These are phyloP conservation scores for Delphinella strobiligena DNA, from an alignment of 2,329 filamentous ascomycete species.

Conservation along the genomic window DNA sequence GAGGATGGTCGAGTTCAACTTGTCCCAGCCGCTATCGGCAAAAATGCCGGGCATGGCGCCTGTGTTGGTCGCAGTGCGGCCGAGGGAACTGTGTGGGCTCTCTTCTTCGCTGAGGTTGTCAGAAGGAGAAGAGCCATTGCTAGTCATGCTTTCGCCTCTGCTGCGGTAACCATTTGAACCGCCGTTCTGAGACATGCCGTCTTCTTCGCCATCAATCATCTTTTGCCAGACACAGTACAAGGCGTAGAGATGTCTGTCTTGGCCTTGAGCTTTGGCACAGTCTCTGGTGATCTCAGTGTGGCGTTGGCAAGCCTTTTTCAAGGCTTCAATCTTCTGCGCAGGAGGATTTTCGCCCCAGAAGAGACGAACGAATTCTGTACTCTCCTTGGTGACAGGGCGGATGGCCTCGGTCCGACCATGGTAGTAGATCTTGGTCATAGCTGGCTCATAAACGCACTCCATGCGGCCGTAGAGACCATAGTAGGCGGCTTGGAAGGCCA, in stretches of 20 bases:
- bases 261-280: slow-evolving; percentile 81
- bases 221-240: slow-evolving; percentile 93
- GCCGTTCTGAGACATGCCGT: slow-evolving; percentile 35
- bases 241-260: slow-evolving; percentile 87
- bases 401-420: slow-evolving; percentile 94
- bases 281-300: slow-evolving; percentile 71
- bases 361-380: slow-evolving; percentile 76
- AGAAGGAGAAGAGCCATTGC: slow-evolving; percentile 8
- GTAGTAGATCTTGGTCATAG: slow-evolving; percentile 91
- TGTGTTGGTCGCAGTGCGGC: slow-evolving; percentile 30
- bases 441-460: slow-evolving; percentile 93
- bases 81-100: slow-evolving; percentile 40
- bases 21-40: slow-evolving; percentile 83
- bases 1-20: slow-evolving; percentile 84
- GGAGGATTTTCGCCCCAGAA: slow-evolving; percentile 90
- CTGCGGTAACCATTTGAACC: slow-evolving; percentile 47
- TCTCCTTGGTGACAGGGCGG: slow-evolving; percentile 70
- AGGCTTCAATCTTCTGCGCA: slow-evolving; percentile 70
- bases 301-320: slow-evolving; percentile 71
- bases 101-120: slow-evolving; percentile 37
- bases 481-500: slow-evolving; percentile 97
- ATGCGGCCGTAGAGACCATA: slow-evolving; percentile 90
- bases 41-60: slow-evolving; percentile 65
- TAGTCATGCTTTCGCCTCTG: slow-evolving; percentile 44
- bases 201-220: slow-evolving; percentile 61